Evolutionary conservation across 176 grass and related monocot species (phyloP), one percentile per base, ranked within the genome.

Genomic region (Puya raimondii): DNA sequence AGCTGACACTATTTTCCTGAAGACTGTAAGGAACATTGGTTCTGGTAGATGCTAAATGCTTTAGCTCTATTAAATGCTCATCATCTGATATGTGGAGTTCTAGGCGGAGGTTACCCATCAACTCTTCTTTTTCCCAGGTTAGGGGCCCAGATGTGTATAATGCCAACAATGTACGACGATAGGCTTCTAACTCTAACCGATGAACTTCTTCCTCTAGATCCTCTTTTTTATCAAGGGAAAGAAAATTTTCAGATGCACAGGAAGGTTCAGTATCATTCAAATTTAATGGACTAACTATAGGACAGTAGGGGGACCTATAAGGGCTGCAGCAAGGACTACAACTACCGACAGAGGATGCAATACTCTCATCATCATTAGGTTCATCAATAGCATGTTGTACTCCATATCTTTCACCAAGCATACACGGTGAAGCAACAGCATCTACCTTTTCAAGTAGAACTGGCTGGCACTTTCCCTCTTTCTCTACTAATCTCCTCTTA

Each of bases 51-150:
- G 27, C 47, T 70, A 80, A 48, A 72, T 71, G 71, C 12, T 67
- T 84, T 42, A 96, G 70, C 54, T 82, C 49, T 53, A 77, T 63
- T 52, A 84, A 72, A 74, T 96, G 85, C 64, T 96, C 92, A 26
- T 91, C 78, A 73, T 74, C 80, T 14, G 88, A 87, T 71, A 96
- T 74, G 48, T 96, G 69, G 49, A 96, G 84, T 0, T 53, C 72
- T 68, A 72, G 51, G 15, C 92, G 92, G 9, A 96, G 74, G 66
- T 91, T 64, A 11, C 66, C 78, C 56, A 96, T 79, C 63, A 91
- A 61, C 10, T 68, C 88, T 64, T 73, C 79, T 79, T 87, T 81
- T 77, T 82, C 72, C 92, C 88, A 96, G 48, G 69, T 89, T 14
- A 96, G 57, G 61, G 63, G 50, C 3, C 88, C 85, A 12, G 73